These are phyloP conservation scores for Pichia membranifaciens DNA, from an alignment of 805 yeast genomes.

Conservation along the genomic window DNA sequence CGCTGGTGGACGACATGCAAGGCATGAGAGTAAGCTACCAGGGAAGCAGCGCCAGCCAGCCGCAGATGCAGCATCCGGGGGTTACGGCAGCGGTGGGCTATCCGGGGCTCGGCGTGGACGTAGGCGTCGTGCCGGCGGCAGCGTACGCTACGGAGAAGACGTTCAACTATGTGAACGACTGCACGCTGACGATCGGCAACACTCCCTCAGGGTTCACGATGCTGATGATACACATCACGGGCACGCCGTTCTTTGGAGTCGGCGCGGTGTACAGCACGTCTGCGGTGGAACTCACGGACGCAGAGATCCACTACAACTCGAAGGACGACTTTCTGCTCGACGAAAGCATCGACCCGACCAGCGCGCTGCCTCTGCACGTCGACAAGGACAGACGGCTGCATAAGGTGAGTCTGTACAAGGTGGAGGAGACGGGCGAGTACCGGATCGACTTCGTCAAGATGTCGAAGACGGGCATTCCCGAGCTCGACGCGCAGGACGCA, in stretches of 20 bases:
- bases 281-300: constrained; percentile 11
- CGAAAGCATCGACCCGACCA: constrained; percentile 9
- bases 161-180: constrained; percentile 12
- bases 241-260: constrained; percentile 16
- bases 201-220: constrained; percentile 16
- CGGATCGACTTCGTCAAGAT: constrained; percentile 14
- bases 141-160: constrained; percentile 4
- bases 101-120: no score
- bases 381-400: constrained; percentile 13
- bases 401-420: constrained; percentile 12
- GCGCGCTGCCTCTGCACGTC: not conserved
- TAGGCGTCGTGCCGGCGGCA: no score
- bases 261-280: constrained; percentile 10
- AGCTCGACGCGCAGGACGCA: constrained; percentile 15
- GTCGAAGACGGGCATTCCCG: constrained; percentile 11
- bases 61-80: no score
- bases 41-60: no score
- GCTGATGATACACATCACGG: constrained; percentile 11
- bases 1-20: no score
- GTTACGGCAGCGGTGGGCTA: no score
- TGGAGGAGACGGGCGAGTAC: constrained; percentile 9
- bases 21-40: no score
- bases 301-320: constrained; percentile 14
- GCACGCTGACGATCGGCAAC: constrained; percentile 13
- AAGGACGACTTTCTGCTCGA: constrained; percentile 14